These are phyloP conservation scores for Anethum foeniculum DNA, from an alignment of 140 eudicot genomes.

Conservation along the genomic window DNA sequence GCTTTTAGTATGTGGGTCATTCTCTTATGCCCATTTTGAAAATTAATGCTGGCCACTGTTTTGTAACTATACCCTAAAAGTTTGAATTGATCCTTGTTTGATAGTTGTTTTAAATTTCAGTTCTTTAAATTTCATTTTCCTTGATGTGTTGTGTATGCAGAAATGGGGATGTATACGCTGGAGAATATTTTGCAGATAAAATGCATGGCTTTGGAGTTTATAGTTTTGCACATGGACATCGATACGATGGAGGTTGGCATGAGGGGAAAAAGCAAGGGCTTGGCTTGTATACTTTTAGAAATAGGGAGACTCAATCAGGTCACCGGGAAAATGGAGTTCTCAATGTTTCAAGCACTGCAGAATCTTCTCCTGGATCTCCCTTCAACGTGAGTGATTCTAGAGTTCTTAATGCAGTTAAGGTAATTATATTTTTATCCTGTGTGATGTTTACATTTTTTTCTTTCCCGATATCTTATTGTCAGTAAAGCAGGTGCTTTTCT, in stretches of 20 bases:
- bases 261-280: conserved; percentile 74
- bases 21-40: not conserved
- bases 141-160: conserved; percentile 32
- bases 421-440: conserved; percentile 8
- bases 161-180: conserved; percentile 66
- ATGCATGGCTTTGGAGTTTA: conserved; percentile 86
- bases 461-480: not conserved
- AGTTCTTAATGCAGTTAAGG: conserved; percentile 60
- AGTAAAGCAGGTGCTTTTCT: not conserved
- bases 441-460: not conserved
- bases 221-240: conserved; percentile 58
- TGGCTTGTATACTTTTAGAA: conserved; percentile 64
- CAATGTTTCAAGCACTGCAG: conserved; percentile 25
- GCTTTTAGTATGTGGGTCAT: not conserved
- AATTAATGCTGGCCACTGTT: not conserved
- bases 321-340: conserved; percentile 65
- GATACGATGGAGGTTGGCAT: conserved; percentile 75
- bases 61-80: not conserved
- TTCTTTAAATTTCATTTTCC: not conserved
- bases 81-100: not conserved
- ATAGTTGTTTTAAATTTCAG: not conserved
- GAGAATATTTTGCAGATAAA: conserved; percentile 74
- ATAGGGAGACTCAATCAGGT: conserved; percentile 61
- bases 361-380: conserved; percentile 20
- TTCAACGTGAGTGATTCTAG: conserved; percentile 25